Base-by-base conservation (phyloP, 352 stramenopile genomes). In the Plasmopara viticola region DNA sequence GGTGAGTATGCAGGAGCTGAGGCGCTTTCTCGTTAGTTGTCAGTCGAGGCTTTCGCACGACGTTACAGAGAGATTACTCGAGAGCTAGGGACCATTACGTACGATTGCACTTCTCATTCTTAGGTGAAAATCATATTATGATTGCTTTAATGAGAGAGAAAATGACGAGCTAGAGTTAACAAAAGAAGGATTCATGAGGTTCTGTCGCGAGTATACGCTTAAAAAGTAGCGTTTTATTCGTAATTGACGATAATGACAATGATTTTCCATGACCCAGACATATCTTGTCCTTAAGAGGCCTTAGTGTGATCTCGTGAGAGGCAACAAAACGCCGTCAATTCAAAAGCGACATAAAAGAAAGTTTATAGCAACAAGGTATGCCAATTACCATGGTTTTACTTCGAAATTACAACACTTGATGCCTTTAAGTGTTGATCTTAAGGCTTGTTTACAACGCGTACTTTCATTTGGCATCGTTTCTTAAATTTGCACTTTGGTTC, bases 41-140 rank as follows among this genome's bases (percentile, higher is more conserved):
- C 61, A 51, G 28, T 76, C 66, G 1, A 63, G 49, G 1, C 65
- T 84, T 15, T 72, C 70, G 3, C 20, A 58, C 0, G 39, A 69
- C 2, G 77, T 84, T 33, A 70, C 79, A 9, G 53, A 68, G 48
- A 69, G 77, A 15, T 76, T 87, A 30, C 51, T 87, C 4, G 77
- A 87, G 52, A 59, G 71, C 18, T 84, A 78, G 60, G 67, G 35
- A 72, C 74, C 20, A 44, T 59, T 2, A 60, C 48, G 59, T 71
- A 13, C 34, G 29, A 10, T 33, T 17, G 15, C 8, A 30, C 20
- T 6, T 33, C 40, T 18, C 15, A 20, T 13, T 17, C 20, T 25
- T 25, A 25, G 20, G 1, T 25, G 3, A 25, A 25, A 3, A 1
- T 3, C 20, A 3, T 25, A 3, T 25, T 25, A n/a, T n/a, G n/a